Conservation (phyloP, 805 yeast species). For the Candida tammaniensis region DNA sequence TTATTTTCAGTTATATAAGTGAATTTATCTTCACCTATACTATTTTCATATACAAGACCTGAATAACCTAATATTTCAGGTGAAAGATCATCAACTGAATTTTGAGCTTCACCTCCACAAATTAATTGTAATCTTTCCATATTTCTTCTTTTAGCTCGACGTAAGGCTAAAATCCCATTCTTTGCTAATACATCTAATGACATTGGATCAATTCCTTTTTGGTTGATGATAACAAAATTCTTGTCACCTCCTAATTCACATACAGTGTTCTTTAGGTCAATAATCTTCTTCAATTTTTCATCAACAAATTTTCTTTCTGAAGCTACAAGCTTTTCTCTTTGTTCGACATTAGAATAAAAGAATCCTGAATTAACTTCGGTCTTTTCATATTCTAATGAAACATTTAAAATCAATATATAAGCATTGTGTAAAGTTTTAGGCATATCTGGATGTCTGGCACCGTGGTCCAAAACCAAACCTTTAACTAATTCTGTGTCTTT, state of each 20-base stretch:
- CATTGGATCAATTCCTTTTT: constrained; percentile 98
- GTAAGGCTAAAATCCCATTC: constrained; percentile 86
- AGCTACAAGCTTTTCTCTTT: constrained; percentile 90
- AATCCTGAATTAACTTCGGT: constrained; percentile 97
- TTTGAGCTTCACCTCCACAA: constrained; percentile 97
- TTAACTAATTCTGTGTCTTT: constrained; percentile 77
- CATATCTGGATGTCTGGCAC: constrained; percentile 99
- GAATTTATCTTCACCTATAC: constrained; percentile 95
- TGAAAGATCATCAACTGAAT: constrained; percentile 88
- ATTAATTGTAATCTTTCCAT: constrained; percentile 97
- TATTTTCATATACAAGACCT: constrained; percentile 87
- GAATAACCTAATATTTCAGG: constrained; percentile 82
- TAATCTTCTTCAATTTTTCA: constrained; percentile 84
- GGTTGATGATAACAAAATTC: constrained; percentile 93
- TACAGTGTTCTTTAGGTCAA: constrained; percentile 89
- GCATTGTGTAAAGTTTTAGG: constrained; percentile 86
- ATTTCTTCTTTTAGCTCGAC: constrained; percentile 98
- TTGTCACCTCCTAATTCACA: constrained; percentile 70
- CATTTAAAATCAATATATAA: constrained; percentile 81
- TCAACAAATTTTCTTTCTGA: constrained; percentile 93
- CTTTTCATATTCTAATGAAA: constrained; percentile 93
- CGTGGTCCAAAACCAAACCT: constrained; percentile 95
- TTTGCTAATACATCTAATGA: constrained; percentile 91
- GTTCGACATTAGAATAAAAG: constrained; percentile 92
- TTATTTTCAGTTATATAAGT: constrained; percentile 89